Conservation (phyloP, 352 stramenopile species). For the Elongisporangium undulatum region DNA sequence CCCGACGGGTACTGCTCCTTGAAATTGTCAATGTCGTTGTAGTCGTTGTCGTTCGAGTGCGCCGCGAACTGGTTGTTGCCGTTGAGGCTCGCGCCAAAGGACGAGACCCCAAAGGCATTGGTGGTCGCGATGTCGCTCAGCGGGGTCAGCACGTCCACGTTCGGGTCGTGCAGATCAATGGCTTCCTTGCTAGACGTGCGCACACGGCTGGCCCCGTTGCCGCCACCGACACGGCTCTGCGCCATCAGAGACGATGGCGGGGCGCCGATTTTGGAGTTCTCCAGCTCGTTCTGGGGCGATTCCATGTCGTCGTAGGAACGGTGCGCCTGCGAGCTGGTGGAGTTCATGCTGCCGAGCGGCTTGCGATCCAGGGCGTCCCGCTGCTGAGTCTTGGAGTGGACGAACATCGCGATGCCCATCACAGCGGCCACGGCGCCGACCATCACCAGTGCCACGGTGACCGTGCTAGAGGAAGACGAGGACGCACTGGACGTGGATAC, state of each 20-base stretch:
- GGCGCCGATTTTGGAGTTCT: neutral
- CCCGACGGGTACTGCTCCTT: neutral
- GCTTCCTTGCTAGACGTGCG: conserved; percentile 1
- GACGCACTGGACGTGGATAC: neutral
- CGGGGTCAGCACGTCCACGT: conserved; percentile 54
- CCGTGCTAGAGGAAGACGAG: conserved; percentile 14
- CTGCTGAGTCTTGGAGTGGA: conserved; percentile 40
- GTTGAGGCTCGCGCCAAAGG: neutral
- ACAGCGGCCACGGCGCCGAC: conserved; percentile 35
- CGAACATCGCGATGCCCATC: conserved; percentile 36
- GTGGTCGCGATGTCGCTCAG: conserved; percentile 36
- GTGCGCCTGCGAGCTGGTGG: neutral
- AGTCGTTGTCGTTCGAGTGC: neutral
- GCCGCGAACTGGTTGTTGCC: neutral
- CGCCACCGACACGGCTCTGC: neutral
- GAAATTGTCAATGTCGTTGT: neutral
- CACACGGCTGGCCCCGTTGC: neutral
- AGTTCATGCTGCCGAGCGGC: neutral
- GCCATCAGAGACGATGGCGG: neutral
- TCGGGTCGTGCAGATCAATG: conserved; percentile 43
- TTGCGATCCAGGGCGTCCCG: conserved; percentile 28
- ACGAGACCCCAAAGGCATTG: neutral
- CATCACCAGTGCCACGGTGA: conserved; percentile 46
- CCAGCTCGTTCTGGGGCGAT: neutral
- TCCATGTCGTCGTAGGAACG: conserved; percentile 2